phyloP scores from a whole-genome alignment of 495 filamentous ascomycete genomes.

The Xylaria venustula region DNA sequence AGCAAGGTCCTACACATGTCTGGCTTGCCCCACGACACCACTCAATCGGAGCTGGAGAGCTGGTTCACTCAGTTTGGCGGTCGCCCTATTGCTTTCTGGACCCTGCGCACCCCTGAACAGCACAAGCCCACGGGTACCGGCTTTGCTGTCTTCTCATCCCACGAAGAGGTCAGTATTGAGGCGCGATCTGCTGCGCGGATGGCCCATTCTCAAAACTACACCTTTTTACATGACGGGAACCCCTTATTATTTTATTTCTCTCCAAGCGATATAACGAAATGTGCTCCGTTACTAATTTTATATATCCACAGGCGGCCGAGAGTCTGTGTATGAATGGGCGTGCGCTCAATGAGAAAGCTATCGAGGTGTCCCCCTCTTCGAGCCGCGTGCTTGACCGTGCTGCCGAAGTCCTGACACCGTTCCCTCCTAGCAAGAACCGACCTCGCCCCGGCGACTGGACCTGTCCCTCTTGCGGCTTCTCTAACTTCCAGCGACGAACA shows the following conservation, averaged over 20 bases:
- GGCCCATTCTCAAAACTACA: no score
- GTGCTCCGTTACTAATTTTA: constrained; percentile 14
- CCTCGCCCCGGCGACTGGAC: constrained; percentile 98
- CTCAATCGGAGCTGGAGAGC: constrained; percentile 95
- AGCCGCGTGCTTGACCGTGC: constrained; percentile 93
- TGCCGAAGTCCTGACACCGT: constrained; percentile 90
- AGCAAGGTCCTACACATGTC: constrained; percentile 98
- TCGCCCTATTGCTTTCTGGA: constrained; percentile 99
- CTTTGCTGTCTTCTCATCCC: constrained; percentile 97
- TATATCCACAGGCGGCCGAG: constrained; percentile 70
- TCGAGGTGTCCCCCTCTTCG: constrained; percentile 96
- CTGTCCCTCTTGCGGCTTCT: constrained; percentile 90
- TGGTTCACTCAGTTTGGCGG: constrained; percentile 99
- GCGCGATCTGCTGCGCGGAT: background rate
- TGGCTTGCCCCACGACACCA: constrained; percentile 94
- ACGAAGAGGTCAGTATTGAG: constrained; percentile 82
- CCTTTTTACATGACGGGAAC: no score
- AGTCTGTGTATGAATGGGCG: constrained; percentile 98
- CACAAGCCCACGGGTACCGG: constrained; percentile 97
- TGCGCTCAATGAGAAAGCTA: constrained; percentile 96
- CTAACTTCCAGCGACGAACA: constrained; percentile 95
- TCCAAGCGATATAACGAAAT: constrained; percentile 7
- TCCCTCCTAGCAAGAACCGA: constrained; percentile 97
- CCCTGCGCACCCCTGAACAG: constrained; percentile 93
- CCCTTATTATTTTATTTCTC: background rate